A percentile compares a stretch with the other conserved stretches of the same genome.
These are phyloP conservation scores for Beauveria scarabaeidicola DNA, from an alignment of 2,329 filamentous ascomycete species.

Conservation along the genomic window DNA sequence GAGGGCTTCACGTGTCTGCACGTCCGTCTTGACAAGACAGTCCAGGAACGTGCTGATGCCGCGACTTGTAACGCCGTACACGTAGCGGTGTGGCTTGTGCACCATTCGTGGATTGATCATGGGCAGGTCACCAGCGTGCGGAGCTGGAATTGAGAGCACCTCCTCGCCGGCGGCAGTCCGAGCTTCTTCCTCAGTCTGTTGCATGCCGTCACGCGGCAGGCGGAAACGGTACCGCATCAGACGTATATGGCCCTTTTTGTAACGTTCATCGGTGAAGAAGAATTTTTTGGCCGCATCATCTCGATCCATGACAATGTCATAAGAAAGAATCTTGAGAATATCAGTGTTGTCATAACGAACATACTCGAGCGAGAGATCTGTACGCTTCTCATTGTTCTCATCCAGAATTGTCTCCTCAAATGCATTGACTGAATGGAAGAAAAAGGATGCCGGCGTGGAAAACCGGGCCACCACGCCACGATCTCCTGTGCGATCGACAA, in stretches of 20 bases:
- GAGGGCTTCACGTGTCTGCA: conserved; percentile 38
- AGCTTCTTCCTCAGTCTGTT: conserved; percentile 8
- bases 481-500: conserved; percentile 57
- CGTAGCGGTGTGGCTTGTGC: conserved; percentile 47
- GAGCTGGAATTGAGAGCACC: conserved; percentile 39
- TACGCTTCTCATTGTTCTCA: conserved; percentile 21
- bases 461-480: conserved; percentile 62
- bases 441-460: conserved; percentile 60
- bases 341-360: conserved; percentile 56
- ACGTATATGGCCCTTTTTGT: conserved; percentile 27
- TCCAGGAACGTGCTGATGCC: conserved; percentile 55
- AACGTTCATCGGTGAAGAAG: conserved; percentile 32
- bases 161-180: conserved; percentile 21
- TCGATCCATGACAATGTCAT: conserved; percentile 54
- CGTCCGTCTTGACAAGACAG: conserved; percentile 57
- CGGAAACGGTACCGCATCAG: conserved; percentile 38
- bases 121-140: conserved; percentile 54
- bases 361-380: conserved; percentile 56
- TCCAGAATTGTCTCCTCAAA: conserved; percentile 51
- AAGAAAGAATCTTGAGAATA: conserved; percentile 59
- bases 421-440: conserved; percentile 72
- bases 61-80: conserved; percentile 49
- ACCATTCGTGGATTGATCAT: conserved; percentile 52
- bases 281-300: conserved; percentile 36
- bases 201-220: conserved; percentile 19